Base-by-base conservation (phyloP, 345 rosid genomes). In the Acer campestre region DNA sequence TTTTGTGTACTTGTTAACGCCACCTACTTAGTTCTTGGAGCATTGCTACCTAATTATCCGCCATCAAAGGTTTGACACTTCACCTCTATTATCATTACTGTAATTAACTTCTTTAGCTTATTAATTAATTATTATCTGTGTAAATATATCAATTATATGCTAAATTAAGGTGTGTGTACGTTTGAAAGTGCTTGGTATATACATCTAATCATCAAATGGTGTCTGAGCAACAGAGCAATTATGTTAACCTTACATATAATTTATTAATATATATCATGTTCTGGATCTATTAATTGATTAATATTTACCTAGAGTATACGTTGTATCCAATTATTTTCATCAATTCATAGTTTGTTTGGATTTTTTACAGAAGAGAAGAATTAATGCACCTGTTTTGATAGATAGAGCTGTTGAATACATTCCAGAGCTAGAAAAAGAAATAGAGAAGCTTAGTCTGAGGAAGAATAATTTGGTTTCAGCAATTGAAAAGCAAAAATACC, bases 331-430 rank as follows among this genome's bases (percentile, higher is more conserved):
- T 27, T 27, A 4, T 31, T 31, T 31, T 31, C 38, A 31, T 29
- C 38, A 31, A 31, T 31, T 31, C 38, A 31, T 31, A 31, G 38
- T 31, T 31, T 4, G 38, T 31, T 31, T 31, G 38, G 38, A 31
- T 31, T 31, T 31, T 16, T 58, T 70, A 79, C 74, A 82, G 83
- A 79, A 84, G 65, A 81, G 77, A 67, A 35, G 73, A 73, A 75
- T 77, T 49, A 46, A 9, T 46, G 77, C 87, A 4, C 81, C 81
- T 0, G 73, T 67, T 12, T 79, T 84, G 7, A 67, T 81, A 1
- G 83, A 84, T 58, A 72, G 67, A 61, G 77, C 78, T 49, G 59
- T 77, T 48, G 75, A 84, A 20, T 84, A 84, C 80, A 81, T 84
- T 64, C 85, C 83, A 17, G 78, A 77, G 77, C 74, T 84, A 44